Evolutionary conservation across 176 grass and related monocot genomes (phyloP).

Genomic region (Luzula sylvatica): DNA sequence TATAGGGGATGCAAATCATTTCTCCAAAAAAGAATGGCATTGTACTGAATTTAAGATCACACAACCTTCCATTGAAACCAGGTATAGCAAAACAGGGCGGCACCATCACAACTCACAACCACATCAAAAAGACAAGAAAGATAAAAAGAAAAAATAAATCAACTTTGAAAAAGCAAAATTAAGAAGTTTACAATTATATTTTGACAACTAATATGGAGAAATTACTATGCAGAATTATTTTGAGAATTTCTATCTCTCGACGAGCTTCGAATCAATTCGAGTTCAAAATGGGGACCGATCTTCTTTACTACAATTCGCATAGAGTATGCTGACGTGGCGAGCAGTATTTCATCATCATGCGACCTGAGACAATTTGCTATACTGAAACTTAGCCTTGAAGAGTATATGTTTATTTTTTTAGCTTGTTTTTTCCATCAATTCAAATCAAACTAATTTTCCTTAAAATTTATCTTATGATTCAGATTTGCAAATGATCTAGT

Average conservation of each 20-base stretch:
- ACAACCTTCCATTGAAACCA: slow-evolving; percentile 24
- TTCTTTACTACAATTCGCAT: no score
- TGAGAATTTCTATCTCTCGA: no score
- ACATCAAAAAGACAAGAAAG: neutral
- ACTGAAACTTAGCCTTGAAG: slow-evolving; percentile 1
- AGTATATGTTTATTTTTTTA: slow-evolving; percentile 20
- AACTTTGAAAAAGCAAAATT: no score
- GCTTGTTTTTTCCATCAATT: neutral
- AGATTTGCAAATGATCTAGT: slow-evolving; percentile 24
- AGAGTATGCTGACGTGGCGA: neutral
- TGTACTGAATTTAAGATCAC: no score
- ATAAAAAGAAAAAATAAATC: neutral
- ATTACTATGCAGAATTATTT: no score
- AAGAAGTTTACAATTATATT: no score
- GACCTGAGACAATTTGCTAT: slow-evolving; percentile 4
- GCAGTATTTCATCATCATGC: neutral
- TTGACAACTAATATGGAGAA: no score
- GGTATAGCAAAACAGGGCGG: slow-evolving; percentile 5
- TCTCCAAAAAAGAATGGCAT: no score
- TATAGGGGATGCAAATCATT: no score
- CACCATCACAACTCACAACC: slow-evolving; percentile 12
- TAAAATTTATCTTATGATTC: no score
- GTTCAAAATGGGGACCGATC: no score
- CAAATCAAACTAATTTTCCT: no score
- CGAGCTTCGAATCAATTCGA: neutral